These are phyloP conservation scores for Tardiomyces depauwii DNA, from an alignment of 1,139 yeast species.

Conservation along the genomic window DNA sequence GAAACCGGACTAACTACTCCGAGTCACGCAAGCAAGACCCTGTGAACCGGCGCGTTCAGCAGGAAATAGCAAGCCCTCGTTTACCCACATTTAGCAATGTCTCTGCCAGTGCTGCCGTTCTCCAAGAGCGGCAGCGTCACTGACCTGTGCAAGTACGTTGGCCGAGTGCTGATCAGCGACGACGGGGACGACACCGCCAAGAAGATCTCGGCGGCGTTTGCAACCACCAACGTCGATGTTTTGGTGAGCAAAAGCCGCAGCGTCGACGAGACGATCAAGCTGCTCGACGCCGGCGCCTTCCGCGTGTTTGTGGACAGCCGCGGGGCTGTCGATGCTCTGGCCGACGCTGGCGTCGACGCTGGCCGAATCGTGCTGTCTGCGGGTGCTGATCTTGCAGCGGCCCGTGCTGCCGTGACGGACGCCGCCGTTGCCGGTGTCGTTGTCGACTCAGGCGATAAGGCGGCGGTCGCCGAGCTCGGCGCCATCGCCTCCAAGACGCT, in stretches of 20 bases:
- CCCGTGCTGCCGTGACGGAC: constrained; percentile 15
- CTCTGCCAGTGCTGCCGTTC: not conserved
- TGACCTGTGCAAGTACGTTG: not conserved
- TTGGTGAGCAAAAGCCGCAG: constrained; percentile 26
- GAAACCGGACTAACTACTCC: too few species aligned
- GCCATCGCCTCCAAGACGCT: constrained; percentile 10
- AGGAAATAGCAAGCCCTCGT: too few species aligned
- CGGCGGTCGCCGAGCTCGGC: constrained; percentile 7
- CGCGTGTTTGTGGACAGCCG: constrained; percentile 36
- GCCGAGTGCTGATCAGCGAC: not conserved
- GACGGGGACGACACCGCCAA: not conserved
- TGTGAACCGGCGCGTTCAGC: too few species aligned
- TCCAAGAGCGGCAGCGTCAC: not conserved
- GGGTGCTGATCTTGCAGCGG: constrained; percentile 8
- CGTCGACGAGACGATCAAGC: constrained; percentile 39
- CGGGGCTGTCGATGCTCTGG: constrained; percentile 26
- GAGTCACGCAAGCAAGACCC: too few species aligned
- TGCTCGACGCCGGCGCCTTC: constrained; percentile 59
- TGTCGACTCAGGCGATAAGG: constrained; percentile 17
- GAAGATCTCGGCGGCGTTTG: not conserved
- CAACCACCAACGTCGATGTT: not conserved
- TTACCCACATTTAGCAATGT: too few species aligned
- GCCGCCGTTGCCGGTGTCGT: constrained; percentile 16
- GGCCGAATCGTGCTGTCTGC: constrained; percentile 41
- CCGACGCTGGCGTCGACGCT: constrained; percentile 47